Percentiles rank a stretch among this genome's conserved stretches.
These are phyloP conservation scores for Taphrina pruni DNA, from an alignment of 1,139 yeast genomes.

Conservation along the genomic window DNA sequence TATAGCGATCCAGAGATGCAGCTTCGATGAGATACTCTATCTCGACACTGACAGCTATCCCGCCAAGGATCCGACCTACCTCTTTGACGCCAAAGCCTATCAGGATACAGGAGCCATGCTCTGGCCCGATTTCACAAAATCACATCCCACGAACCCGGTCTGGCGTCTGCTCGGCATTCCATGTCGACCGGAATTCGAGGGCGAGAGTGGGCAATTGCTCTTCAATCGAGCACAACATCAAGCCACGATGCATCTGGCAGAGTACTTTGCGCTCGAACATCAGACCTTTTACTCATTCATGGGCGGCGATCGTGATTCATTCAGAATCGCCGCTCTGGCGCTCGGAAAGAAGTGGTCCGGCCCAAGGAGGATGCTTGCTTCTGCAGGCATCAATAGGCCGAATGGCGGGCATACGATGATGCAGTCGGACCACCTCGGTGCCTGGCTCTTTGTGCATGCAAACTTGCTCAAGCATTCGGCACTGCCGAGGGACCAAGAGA, in stretches of 20 bases:
- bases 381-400: slow-evolving; percentile 22
- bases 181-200: slow-evolving; percentile 36
- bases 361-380: slow-evolving; percentile 24
- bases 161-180: slow-evolving; percentile 38
- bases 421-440: slow-evolving; percentile 35
- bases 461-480: slow-evolving; percentile 34
- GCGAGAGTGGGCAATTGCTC: slow-evolving; percentile 34
- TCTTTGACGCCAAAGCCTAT: slow-evolving; percentile 22
- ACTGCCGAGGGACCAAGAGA: slow-evolving; percentile 22
- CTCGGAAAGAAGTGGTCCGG: slow-evolving; percentile 22
- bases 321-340: slow-evolving; percentile 26
- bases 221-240: slow-evolving; percentile 22
- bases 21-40: slow-evolving; percentile 26
- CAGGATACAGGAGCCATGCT: slow-evolving; percentile 26
- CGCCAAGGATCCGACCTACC: slow-evolving; percentile 29
- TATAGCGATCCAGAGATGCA: slow-evolving; percentile 31
- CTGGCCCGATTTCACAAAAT: slow-evolving; percentile 40
- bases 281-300: slow-evolving; percentile 16
- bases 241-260: slow-evolving; percentile 31
- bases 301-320: slow-evolving; percentile 38
- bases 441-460: slow-evolving; percentile 36
- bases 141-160: slow-evolving; percentile 32
- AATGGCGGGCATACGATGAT: slow-evolving; percentile 36
- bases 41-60: slow-evolving; percentile 32
- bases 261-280: slow-evolving; percentile 32